Conservation (phyloP, 371 early-diverging fungal genomes). For the Lichtheimia corymbifera region DNA sequence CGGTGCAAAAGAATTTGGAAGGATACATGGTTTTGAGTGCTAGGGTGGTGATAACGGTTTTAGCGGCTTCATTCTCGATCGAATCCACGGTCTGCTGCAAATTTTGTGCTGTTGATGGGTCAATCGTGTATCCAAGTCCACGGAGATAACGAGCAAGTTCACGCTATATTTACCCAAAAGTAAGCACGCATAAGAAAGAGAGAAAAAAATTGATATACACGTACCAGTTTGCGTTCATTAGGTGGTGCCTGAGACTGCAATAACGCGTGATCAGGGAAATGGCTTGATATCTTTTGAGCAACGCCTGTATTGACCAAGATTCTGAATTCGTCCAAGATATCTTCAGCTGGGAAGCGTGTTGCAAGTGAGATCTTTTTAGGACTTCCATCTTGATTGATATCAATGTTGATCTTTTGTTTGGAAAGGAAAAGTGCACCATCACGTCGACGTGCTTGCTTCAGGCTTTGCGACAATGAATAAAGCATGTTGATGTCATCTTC, state of each 20-base stretch:
- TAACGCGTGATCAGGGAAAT: slow-evolving; percentile 85
- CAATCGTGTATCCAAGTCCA: slow-evolving; percentile 50
- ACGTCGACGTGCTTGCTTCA: slow-evolving; percentile 14
- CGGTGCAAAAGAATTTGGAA: slow-evolving; percentile 84
- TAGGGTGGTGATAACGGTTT: slow-evolving; percentile 47
- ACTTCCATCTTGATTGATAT: slow-evolving; percentile 15
- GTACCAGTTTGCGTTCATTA: slow-evolving; percentile 43
- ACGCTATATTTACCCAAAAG: slow-evolving; percentile 4
- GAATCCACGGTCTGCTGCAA: slow-evolving; percentile 73
- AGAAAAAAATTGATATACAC: background rate
- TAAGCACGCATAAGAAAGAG: background rate
- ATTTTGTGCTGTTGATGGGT: slow-evolving; percentile 48
- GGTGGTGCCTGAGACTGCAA: slow-evolving; percentile 75
- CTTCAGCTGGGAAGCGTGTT: slow-evolving; percentile 81
- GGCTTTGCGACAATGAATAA: slow-evolving; percentile 88
- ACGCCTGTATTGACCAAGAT: slow-evolving; percentile 91
- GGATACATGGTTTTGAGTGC: slow-evolving; percentile 74
- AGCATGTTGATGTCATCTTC: slow-evolving; percentile 95
- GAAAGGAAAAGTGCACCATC: slow-evolving; percentile 23
- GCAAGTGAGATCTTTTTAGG: slow-evolving; percentile 64
- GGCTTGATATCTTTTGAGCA: slow-evolving; percentile 79
- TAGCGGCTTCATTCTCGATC: slow-evolving; percentile 53
- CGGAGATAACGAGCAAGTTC: slow-evolving; percentile 60
- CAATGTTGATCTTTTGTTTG: slow-evolving; percentile 11
- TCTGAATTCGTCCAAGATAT: slow-evolving; percentile 95